These are phyloP conservation scores for Fusarium proliferatum DNA, from an alignment of 2,329 filamentous ascomycete genomes.

Conservation along the genomic window DNA sequence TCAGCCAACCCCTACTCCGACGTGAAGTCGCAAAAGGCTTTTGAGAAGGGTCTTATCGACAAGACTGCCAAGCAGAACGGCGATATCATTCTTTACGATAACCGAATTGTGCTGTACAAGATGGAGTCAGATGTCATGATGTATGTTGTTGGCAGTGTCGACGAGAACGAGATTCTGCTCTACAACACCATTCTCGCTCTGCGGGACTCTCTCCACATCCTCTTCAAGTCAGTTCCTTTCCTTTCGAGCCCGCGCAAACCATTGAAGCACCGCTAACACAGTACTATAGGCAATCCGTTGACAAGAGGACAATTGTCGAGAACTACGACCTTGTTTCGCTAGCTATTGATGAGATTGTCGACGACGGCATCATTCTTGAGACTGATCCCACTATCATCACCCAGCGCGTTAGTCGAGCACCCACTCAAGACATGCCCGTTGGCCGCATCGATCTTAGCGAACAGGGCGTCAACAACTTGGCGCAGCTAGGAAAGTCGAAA, in stretches of 20 bases:
- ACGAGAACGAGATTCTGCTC: constrained; percentile 96
- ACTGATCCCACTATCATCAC: constrained; percentile 96
- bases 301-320: constrained; percentile 97
- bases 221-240: constrained; percentile 79
- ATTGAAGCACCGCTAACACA: constrained; percentile 9
- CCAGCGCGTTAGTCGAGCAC: constrained; percentile 90
- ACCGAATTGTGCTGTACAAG: constrained; percentile 97
- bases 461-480: constrained; percentile 92
- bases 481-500: constrained; percentile 93
- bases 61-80: constrained; percentile 96
- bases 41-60: constrained; percentile 94
- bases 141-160: constrained; percentile 89
- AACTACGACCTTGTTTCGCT: constrained; percentile 98
- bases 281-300: constrained; percentile 81
- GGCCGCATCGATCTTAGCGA: constrained; percentile 96
- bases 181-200: constrained; percentile 95
- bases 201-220: constrained; percentile 86
- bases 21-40: constrained; percentile 92
- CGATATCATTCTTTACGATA: constrained; percentile 98
- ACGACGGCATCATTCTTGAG: constrained; percentile 96
- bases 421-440: constrained; percentile 89
- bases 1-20: constrained; percentile 83
- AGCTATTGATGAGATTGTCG: constrained; percentile 93
- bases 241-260: neutral
- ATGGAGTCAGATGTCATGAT: constrained; percentile 96